Evolutionary conservation across 768 basidiomycete genomes (phyloP).

Genomic region (Rossbeevera mucosa): DNA sequence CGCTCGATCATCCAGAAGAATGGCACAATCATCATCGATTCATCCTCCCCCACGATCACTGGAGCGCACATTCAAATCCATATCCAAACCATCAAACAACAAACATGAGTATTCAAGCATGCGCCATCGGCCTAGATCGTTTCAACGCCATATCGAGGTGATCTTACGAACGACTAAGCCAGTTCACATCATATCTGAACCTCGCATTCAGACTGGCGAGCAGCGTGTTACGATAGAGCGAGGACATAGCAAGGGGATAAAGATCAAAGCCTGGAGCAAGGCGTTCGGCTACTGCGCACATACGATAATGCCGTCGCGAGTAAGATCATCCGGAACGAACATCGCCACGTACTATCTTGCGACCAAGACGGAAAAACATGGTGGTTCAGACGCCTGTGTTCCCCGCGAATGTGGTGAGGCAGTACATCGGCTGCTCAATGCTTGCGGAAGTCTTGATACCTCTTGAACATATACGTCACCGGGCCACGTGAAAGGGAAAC

Average conservation of each 20-base stretch:
- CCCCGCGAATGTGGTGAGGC: background rate
- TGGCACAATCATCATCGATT: background rate
- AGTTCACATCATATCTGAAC: too few relatives aligned
- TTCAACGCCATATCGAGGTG: too few relatives aligned
- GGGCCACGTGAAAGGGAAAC: background rate
- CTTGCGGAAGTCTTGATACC: background rate
- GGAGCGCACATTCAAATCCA: background rate
- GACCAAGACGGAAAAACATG: conserved; percentile 40
- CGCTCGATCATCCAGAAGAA: background rate
- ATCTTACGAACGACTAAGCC: too few relatives aligned
- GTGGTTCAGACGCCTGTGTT: conserved; percentile 45
- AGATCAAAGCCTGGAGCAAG: too few relatives aligned
- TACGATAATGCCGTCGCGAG: too few relatives aligned
- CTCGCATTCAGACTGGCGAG: background rate
- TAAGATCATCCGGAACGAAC: background rate
- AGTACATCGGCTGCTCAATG: background rate
- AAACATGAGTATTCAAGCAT: too few relatives aligned
- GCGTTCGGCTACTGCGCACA: too few relatives aligned
- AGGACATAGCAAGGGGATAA: too few relatives aligned
- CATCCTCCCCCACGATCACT: background rate
- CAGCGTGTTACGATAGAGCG: background rate
- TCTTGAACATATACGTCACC: too few relatives aligned
- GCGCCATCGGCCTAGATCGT: too few relatives aligned
- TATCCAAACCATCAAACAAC: background rate
- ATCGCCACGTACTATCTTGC: too few relatives aligned